Evolutionary conservation across 257 asterid genomes (phyloP).

Genomic region (Oldenlandia corymbosa): DNA sequence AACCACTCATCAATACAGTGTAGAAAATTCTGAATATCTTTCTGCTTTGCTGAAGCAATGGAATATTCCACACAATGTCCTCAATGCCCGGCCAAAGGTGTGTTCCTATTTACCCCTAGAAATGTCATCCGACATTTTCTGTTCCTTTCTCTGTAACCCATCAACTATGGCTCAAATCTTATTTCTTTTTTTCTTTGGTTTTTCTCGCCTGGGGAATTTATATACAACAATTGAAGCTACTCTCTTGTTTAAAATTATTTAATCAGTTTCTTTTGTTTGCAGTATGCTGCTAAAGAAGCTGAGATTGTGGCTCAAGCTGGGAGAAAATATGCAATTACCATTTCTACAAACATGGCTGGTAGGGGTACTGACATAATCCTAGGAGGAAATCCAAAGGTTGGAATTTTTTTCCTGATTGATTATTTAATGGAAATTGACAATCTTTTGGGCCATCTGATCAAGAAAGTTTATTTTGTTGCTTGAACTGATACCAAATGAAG

Average conservation of each 20-base stretch:
- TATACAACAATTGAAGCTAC: not conserved
- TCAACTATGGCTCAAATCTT: not conserved
- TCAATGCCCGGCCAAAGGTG: conserved; percentile 98
- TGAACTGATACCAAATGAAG: not conserved
- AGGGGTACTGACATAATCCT: conserved; percentile 97
- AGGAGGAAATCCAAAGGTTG: conserved; percentile 98
- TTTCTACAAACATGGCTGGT: conserved; percentile 99
- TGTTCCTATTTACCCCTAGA: conserved; percentile 10
- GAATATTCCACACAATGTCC: conserved; percentile 86
- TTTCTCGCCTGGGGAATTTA: not conserved
- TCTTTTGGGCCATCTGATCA: not conserved
- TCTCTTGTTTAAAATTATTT: not conserved
- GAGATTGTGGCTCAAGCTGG: conserved; percentile 98
- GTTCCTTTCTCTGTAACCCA: not conserved
- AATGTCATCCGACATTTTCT: conserved; percentile 14
- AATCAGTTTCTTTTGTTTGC: conserved; percentile 20
- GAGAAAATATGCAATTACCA: conserved; percentile 84
- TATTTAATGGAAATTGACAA: conserved; percentile 8
- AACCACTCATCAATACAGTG: conserved; percentile 49
- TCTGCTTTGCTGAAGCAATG: conserved; percentile 67
- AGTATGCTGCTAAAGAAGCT: conserved; percentile 99
- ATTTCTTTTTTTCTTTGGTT: conserved; percentile 4
- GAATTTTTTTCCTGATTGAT: conserved; percentile 14
- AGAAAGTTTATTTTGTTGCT: not conserved
- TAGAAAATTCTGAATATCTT: conserved; percentile 85